Base-by-base conservation (phyloP, 306 rosid genomes). In the Vigna hirtella region DNA sequence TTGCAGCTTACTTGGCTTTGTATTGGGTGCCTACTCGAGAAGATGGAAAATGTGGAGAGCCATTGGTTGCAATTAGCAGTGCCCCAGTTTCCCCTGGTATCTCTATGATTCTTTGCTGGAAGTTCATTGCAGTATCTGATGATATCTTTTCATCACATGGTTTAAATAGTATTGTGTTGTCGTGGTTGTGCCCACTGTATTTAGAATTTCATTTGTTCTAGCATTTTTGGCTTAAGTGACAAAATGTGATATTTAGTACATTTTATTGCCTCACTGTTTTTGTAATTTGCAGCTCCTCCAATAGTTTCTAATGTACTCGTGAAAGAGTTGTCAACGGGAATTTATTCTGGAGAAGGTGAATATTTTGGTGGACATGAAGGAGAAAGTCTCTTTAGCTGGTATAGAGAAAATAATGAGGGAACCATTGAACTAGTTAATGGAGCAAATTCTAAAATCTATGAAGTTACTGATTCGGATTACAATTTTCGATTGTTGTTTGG, bases 341-440 rank as follows among this genome's bases (percentile, higher is more conserved):
- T 83, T 72, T 93, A 90, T 89, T 84, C 88, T 65, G 99, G 99
- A 71, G 97, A 91, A 82, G 99, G 99, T 70, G 84, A 90, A 83
- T 95, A 95, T 86, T 95, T 89, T 87, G 99, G 99, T 82, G 99
- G 99, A 82, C 78, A 91, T 49, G 97, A 95, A 84, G 98, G 99
- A 73, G 86, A 79, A 61, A 91, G 99, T 87, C 89, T 87, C 69
- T 87, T 84, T 77, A 89, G 96, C 90, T 95, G 99, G 99, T 89
- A 91, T 72, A 88, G 91, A 91, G 90, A 93, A 88, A 91, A 85
- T 65, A 88, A 82, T 57, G 94, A 93, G 58, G 98, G 99, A 76
- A 78, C 88, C 40, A 80, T 89, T 74, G 77, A 82, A 81, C 89
- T 86, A 68, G 87, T 93, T 69, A 82, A 80, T 71, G 98, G 89